Evolutionary conservation across 1,139 yeast species (phyloP).

Genomic region (Candida sanyaensis): DNA sequence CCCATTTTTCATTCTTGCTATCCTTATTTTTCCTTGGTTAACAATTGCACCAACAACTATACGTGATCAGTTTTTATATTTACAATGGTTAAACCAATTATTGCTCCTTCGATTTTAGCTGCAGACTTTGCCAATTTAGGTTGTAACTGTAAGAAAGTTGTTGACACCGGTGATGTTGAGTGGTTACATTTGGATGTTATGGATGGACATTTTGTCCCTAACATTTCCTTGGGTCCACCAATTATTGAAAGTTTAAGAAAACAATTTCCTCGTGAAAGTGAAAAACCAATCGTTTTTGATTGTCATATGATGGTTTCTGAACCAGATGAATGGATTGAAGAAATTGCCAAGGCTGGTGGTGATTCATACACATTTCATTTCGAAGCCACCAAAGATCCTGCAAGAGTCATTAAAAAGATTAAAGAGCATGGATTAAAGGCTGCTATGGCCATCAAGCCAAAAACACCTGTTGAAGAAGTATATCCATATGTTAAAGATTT

Average conservation of each 20-base stretch:
- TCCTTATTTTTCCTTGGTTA: neutral
- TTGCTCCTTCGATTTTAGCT: constrained; percentile 97
- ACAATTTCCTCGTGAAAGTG: constrained; percentile 61
- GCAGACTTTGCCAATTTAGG: constrained; percentile 90
- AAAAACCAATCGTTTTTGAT: constrained; percentile 73
- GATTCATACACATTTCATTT: constrained; percentile 96
- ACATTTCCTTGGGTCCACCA: constrained; percentile 92
- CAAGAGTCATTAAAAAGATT: constrained; percentile 74
- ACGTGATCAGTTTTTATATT: too few relatives aligned
- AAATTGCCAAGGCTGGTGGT: constrained; percentile 92
- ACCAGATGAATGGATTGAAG: constrained; percentile 95
- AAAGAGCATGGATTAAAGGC: constrained; percentile 85
- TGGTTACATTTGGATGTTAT: constrained; percentile 98
- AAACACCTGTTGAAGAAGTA: constrained; percentile 84
- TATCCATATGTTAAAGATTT: constrained; percentile 73
- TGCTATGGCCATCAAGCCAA: constrained; percentile 94
- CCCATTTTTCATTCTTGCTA: neutral
- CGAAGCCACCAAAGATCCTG: constrained; percentile 87
- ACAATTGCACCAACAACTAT: neutral
- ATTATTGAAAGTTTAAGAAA: constrained; percentile 78
- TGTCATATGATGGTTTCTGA: constrained; percentile 98
- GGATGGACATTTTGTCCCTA: constrained; percentile 99
- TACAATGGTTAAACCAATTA: constrained; percentile 71
- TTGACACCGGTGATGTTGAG: constrained; percentile 71
- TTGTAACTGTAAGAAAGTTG: constrained; percentile 80